These are phyloP conservation scores for Entomortierella lignicola DNA, from an alignment of 192 early-diverging fungal species.

Conservation along the genomic window DNA sequence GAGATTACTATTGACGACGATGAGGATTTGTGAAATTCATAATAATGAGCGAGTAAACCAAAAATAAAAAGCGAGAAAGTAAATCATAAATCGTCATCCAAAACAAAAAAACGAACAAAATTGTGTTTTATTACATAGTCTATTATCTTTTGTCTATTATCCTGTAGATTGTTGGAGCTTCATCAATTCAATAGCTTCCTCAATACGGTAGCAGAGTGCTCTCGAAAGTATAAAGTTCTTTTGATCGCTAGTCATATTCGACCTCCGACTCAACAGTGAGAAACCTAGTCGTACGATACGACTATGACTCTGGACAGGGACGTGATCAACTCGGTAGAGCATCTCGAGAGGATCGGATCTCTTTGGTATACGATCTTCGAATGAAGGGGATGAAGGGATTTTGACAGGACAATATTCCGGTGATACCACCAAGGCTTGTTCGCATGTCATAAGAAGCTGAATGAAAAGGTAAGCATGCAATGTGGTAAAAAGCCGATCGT, in stretches of 20 bases:
- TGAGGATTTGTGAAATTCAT: conserved; percentile 54
- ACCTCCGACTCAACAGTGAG: neutral
- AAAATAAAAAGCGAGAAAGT: neutral
- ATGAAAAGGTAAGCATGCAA: conserved; percentile 8
- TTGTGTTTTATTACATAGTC: neutral
- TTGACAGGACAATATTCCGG: conserved; percentile 33
- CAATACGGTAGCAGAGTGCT: conserved; percentile 42
- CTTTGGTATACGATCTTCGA: conserved; percentile 12
- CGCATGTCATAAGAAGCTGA: conserved; percentile 22
- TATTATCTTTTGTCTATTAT: neutral
- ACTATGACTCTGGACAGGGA: conserved; percentile 35
- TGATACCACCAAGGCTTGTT: conserved; percentile 32
- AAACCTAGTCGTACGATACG: conserved; percentile 28
- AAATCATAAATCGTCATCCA: no score
- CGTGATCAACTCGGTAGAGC: conserved; percentile 31
- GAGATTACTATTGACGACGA: conserved; percentile 76
- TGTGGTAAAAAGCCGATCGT: conserved; percentile 9
- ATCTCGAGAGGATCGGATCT: conserved; percentile 36
- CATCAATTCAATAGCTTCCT: conserved; percentile 31
- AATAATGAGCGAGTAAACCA: no score
- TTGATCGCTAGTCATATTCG: conserved; percentile 5
- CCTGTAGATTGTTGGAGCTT: conserved; percentile 2
- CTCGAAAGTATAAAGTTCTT: conserved; percentile 26
- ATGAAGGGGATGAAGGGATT: neutral
- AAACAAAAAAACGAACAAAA: no score